Evolutionary conservation across 371 early-diverging fungal genomes (phyloP), one percentile per base, ranked within the genome.

Genomic region (Mortierella sp.): DNA sequence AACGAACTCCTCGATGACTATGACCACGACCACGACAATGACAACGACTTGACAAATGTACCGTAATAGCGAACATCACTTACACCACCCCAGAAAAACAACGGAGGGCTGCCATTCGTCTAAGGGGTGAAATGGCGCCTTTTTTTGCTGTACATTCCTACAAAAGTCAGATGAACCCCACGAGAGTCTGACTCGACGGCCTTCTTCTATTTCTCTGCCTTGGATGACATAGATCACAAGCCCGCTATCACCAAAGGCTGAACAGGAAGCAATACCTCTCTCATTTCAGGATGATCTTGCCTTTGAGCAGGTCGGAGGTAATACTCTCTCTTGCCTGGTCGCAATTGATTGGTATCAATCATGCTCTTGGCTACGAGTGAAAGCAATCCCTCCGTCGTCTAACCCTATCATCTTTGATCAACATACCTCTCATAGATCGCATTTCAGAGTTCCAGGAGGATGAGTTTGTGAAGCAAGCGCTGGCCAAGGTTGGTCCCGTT

Each of bases 371-470:
- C 73, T 38, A 38, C 5, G 42, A 38, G 42, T 38, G 31, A n/a
- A 24, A 8, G 7, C 1, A 24, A 24, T 1, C 9, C 21, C n/a
- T 21, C 55, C 24, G n/a, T n/a, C 8, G n/a, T 10, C 42, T 68
- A 24, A 68, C 65, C 19, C 68, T 38, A 21, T 19, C 19, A 3
- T 16, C 24, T 38, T 10, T 68, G 72, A 74, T 19, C 47, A 77
- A 5, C 26, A n/a, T 10, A n/a, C 72, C n/a, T 55, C 7, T 55
- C 16, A 28, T 70, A 92, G 93, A 92, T 70, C 90, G 91, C 45
- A 91, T 94, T 47, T 90, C 91, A 31, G 94, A 93, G 50, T 91
- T 94, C 45, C 92, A 96, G 73, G 95, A 96, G 83, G 96, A 97
- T 84, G 94, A 92, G 70, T 91, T 96, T 70, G 95, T 98, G 54